Evolutionary conservation across 805 yeast genomes (phyloP), one percentile per base, ranked within the genome.

Genomic region (Peterozyma toletana): DNA sequence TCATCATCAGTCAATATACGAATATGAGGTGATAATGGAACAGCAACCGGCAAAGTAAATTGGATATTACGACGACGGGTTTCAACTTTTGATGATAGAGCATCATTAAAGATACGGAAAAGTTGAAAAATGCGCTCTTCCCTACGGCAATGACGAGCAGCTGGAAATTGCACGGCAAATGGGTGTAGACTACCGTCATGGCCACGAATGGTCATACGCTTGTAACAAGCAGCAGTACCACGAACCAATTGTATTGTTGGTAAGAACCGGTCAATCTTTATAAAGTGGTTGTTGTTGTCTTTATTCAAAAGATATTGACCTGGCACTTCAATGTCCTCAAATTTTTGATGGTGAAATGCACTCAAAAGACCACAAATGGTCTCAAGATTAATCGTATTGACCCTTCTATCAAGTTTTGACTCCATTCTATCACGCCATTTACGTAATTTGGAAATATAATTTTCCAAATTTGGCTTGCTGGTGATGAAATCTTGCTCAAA

Each of bases 261-360:
- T 60, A 93, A 66, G 64, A 93, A 95, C 46, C 99, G 72, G 50
- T 89, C 97, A 55, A 93, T 86, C 71, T 93, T 93, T 40, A 88
- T 76, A 60, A 93, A 95, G 60, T 91, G 96, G n/a, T 77, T 63
- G 58, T 87, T 91, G 61, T 75, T 88, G 55, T 91, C 98, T 59
- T 83, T 85, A 60, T 87, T 86, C 66, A 88, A 70, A 57, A 90
- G 67, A 57, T 93, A 93, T 59, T 93, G 99, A 1, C 99, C 99
- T 0, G 99, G 99, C 46, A 93, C 81, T 60, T 93, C 99, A 46
- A 93, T 87, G 40, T 93, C 99, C 60, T 93, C 99, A 58, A 93
- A 93, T 64, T 89, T 91, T 61, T 93, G 98, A 60, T 93, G 96
- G 64, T 93, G 99, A 78, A 95, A 93, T 59, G 90, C 96, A 59